Evolutionary conservation across 345 rosid genomes (phyloP).

Genomic region (Physaria fendleri): DNA sequence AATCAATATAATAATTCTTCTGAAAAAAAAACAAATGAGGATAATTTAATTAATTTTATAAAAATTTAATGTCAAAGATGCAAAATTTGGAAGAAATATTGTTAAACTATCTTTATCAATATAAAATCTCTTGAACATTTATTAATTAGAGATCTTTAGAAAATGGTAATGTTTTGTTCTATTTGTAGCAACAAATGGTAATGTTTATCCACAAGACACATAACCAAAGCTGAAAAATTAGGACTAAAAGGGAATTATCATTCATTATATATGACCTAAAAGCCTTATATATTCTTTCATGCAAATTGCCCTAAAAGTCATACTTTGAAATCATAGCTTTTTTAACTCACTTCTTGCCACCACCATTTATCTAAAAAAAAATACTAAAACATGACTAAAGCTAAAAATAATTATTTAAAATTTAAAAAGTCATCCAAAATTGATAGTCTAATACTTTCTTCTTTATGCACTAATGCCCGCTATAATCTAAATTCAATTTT

Average conservation of each 20-base stretch:
- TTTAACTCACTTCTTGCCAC: constrained; percentile 2
- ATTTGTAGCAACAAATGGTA: constrained; percentile 18
- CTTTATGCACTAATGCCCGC: no score
- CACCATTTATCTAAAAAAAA: no score
- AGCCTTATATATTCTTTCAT: constrained; percentile 10
- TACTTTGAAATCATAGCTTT: constrained; percentile 18
- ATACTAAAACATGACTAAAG: no score
- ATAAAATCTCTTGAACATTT: neutral
- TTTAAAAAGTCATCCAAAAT: no score
- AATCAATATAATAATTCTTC: no score
- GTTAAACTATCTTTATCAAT: neutral
- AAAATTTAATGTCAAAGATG: no score
- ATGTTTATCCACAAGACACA: constrained; percentile 13
- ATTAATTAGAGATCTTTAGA: neutral
- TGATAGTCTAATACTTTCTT: no score
- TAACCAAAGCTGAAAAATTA: constrained; percentile 10
- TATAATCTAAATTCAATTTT: no score
- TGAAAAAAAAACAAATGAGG: no score
- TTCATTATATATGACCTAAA: constrained; percentile 17
- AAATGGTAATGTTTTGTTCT: constrained; percentile 1
- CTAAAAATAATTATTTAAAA: no score
- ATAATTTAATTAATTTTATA: no score
- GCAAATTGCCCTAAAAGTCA: constrained; percentile 20
- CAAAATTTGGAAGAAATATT: no score
- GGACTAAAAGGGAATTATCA: constrained; percentile 3